Conservation (phyloP, 2,329 filamentous ascomycete species). For the Paraphoma chrysanthemicola region DNA sequence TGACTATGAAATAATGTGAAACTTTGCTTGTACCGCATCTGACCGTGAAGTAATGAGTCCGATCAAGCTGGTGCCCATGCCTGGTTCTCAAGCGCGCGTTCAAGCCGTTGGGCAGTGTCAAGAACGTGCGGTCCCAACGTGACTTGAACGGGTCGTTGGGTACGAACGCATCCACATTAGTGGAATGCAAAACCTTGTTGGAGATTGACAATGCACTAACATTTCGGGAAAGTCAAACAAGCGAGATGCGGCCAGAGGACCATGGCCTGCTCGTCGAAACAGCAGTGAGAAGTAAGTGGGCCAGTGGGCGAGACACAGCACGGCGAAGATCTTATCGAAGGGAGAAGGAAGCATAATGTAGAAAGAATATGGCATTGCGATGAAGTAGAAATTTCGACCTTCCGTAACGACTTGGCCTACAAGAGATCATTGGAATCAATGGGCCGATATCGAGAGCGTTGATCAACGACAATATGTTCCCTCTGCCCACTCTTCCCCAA, state of each 20-base stretch:
- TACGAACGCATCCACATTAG: not conserved
- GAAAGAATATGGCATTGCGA: too few relatives aligned
- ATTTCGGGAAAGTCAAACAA: not conserved
- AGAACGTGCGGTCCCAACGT: not conserved
- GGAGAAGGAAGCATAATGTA: too few relatives aligned
- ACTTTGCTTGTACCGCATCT: too few relatives aligned
- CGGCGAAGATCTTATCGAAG: too few relatives aligned
- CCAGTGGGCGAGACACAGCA: too few relatives aligned
- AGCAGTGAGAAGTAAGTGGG: too few relatives aligned
- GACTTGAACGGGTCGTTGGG: not conserved
- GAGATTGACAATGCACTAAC: not conserved
- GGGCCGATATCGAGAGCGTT: not conserved
- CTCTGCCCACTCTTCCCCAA: slow-evolving; percentile 31
- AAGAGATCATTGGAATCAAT: not conserved
- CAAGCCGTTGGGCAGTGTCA: not conserved
- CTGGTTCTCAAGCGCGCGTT: not conserved
- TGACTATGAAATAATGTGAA: too few relatives aligned
- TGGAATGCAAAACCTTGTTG: not conserved
- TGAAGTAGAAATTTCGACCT: not conserved
- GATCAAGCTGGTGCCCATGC: not conserved
- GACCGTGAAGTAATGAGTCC: too few relatives aligned
- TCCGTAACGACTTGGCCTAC: not conserved
- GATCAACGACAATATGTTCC: slow-evolving; percentile 28
- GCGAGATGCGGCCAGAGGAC: not conserved
- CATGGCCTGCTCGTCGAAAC: too few relatives aligned